Evolutionary conservation across 495 filamentous ascomycete species (phyloP), one percentile per base, ranked within the genome.

Genomic region (Endocarpon pusillum): DNA sequence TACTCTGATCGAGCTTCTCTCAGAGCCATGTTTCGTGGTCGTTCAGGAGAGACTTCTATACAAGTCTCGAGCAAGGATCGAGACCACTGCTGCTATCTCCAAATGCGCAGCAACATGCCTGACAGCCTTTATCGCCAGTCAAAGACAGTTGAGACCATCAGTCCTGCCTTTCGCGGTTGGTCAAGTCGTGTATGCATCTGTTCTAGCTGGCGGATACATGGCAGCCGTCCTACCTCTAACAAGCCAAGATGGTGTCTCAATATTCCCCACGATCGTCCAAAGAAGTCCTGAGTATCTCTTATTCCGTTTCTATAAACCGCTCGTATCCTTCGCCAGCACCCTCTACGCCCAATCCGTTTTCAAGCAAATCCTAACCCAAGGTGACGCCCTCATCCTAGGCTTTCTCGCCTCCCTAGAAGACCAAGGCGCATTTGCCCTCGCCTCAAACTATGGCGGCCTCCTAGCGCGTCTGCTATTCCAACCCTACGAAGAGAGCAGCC

Each of bases 311-410:
- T 78, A 77, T 19, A 55, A 61, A 22, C 69, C 64, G 3, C 62
- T 87, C 7, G 50, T 79, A 24, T 62, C 62, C 19, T 66, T 96
- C 4, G 73, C 73, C n/a, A 63, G 60, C 7, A 86, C 68, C 42
- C 66, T 94, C 38, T 84, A 81, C 59, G 57, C 83, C n/a, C 89
- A 99, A 53, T 81, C 77, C 16, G 48, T 76, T 10, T 62, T 94
- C 22, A 99, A 99, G 48, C 84, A 94, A 53, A 38, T 96, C 35
- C 71, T 96, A 17, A 96, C 91, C 0, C 83, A 93, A 55, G 89
- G 86, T 19, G 89, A 99, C 62, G 77, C 81, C 7, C 69, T 94
- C 47, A 69, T 96, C 20, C 77, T 99, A 21, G 68, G 78, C 19
- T 55, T 70, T 32, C 59, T 96, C 37, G 73, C 83, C 17, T 70